Percentiles rank a stretch among this genome's conserved stretches.
Evolutionary conservation across 305 asterid species (phyloP).

Genomic region (Caryopteris hybrid): DNA sequence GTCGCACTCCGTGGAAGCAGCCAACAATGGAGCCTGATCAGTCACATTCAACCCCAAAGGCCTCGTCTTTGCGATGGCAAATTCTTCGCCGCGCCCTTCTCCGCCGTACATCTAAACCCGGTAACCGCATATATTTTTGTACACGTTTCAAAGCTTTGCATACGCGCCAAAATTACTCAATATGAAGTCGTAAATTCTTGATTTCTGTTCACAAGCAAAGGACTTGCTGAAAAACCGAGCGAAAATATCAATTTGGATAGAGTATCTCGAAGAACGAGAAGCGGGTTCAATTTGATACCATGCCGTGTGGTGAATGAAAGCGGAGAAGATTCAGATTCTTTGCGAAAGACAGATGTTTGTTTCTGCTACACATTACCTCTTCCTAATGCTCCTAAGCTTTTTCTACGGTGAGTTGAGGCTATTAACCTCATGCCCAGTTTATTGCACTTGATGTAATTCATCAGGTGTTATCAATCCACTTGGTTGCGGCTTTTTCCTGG

Average conservation of each 20-base stretch:
- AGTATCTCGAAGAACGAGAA: conserved; percentile 60
- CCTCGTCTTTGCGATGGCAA: conserved; percentile 70
- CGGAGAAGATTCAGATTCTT: conserved; percentile 31
- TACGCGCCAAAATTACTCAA: background rate
- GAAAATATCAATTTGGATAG: conserved; percentile 37
- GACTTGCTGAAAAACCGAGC: conserved; percentile 38
- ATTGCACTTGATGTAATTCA: background rate
- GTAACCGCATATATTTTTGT: conserved; percentile 12
- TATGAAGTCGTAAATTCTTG: conserved; percentile 7
- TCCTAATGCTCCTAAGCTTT: conserved; percentile 50
- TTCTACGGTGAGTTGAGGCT: conserved; percentile 44
- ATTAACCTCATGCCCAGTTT: background rate
- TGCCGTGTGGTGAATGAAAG: conserved; percentile 29
- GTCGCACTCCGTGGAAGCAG: background rate
- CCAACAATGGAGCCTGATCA: conserved; percentile 24
- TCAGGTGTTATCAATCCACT: background rate
- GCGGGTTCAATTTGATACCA: conserved; percentile 75
- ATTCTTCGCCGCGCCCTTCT: conserved; percentile 75
- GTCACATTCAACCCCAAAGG: conserved; percentile 26
- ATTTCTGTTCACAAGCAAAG: conserved; percentile 15
- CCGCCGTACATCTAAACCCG: conserved; percentile 37
- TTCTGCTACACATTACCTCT: conserved; percentile 59
- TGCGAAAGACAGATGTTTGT: conserved; percentile 37
- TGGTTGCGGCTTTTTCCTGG: conserved; percentile 4
- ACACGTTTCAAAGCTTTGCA: background rate